Evolutionary conservation across 169 alveolate genomes (phyloP), one percentile per base, ranked within the genome.

Genomic region (Plasmodium coatneyi): DNA sequence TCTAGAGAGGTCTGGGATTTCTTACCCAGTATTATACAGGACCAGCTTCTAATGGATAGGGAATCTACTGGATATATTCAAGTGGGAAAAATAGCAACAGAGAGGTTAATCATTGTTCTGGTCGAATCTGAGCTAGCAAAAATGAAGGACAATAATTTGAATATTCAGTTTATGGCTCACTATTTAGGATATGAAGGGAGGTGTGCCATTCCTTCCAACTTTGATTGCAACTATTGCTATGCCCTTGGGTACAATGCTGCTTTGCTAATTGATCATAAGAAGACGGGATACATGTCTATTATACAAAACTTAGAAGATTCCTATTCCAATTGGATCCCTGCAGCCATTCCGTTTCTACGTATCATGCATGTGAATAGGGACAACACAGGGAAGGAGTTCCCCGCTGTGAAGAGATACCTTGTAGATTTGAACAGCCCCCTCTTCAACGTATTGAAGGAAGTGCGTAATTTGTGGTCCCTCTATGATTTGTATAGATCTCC

Each of bases 181-280:
- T 99, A 98, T 96, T 98, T 98, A 95, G 99, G 99, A 49, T 99
- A 99, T 92, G 99, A 99, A 84, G 99, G 99, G 30, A 98, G 99
- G 92, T 98, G 99, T 93, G 99, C 99, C 39, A 96, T 98, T 87
- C 99, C 99, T 12, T 96, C 99, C 41, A 97, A 97, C 87, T 99
- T 99, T 94, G 99, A 99, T 92, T 96, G 99, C 46, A 96, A 98
- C 79, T 99, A 99, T 96, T 99, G 99, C 97, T 99, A 99, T 93
- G 98, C 99, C n/a, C 92, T 99, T 71, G 99, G 99, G 76, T 97
- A 98, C 80, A 98, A 96, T 78, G 99, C 99, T 16, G 98, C 98
- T 5, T 97, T 98, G 34, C 96, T 99, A 76, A 97, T 98, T 36
- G 96, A 95, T 66, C 96, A 98, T 66, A 96, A 96, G 66, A 97